Evolutionary conservation across 257 asterid species (phyloP).

Genomic region (Scutellaria barbata): DNA sequence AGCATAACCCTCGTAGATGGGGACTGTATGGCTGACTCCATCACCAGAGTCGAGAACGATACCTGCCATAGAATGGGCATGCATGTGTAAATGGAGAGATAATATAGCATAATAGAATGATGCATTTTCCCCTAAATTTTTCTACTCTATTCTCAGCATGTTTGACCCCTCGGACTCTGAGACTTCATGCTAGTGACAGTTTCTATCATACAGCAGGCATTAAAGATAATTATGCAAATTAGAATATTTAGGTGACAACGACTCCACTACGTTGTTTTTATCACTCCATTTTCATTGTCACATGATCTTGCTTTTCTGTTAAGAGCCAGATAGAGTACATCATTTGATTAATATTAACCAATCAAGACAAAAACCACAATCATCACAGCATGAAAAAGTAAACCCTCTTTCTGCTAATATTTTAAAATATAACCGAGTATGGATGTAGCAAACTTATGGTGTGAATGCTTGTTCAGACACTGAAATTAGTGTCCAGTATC

Average conservation of each 20-base stretch:
- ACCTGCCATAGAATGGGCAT: conserved; percentile 28
- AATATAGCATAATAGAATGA: not conserved
- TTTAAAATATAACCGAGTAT: not conserved
- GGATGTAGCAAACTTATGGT: not conserved
- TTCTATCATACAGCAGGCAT: not conserved
- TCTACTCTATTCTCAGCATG: not conserved
- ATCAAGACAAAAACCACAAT: not conserved
- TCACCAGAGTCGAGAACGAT: conserved; percentile 51
- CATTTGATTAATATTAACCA: too few species aligned
- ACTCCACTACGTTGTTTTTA: too few species aligned
- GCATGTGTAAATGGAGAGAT: not conserved
- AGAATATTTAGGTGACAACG: too few species aligned
- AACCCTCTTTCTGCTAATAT: not conserved
- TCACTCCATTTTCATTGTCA: too few species aligned
- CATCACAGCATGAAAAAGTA: not conserved
- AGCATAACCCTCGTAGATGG: conserved; percentile 55
- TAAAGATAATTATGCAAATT: not conserved
- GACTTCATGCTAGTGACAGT: not conserved
- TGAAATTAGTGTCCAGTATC: too few species aligned
- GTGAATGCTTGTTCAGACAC: not conserved
- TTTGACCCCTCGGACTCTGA: too few species aligned
- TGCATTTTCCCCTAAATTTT: not conserved
- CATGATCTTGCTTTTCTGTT: too few species aligned
- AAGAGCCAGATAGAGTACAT: too few species aligned
- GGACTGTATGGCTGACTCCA: conserved; percentile 54